phyloP scores from a whole-genome alignment of 345 rosid species.

The Eucalyptus camaldulensis region DNA sequence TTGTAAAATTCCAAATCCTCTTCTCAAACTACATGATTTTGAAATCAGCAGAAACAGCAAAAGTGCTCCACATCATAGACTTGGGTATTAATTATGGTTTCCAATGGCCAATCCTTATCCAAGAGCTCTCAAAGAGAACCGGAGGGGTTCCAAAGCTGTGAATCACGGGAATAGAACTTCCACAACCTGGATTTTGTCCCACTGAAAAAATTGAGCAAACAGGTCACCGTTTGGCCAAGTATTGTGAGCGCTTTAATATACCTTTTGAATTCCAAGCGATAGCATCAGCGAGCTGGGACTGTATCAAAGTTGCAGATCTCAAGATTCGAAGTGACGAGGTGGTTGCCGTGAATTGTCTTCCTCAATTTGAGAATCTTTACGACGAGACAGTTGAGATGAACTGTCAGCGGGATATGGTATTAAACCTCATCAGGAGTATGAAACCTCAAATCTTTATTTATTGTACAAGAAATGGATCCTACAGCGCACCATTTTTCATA shows the following conservation, averaged over 20 bases:
- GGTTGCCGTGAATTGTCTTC: constrained; percentile 48
- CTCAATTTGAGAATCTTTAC: constrained; percentile 35
- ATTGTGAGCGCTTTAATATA: constrained; percentile 59
- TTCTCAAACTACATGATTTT: constrained; percentile 19
- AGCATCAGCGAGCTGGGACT: constrained; percentile 66
- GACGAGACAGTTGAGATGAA: constrained; percentile 52
- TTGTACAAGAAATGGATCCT: constrained; percentile 35
- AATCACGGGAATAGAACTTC: constrained; percentile 27
- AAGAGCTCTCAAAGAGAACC: constrained; percentile 6
- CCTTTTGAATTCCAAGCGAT: constrained; percentile 66
- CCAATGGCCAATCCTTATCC: constrained; percentile 43
- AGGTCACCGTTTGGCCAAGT: constrained; percentile 52
- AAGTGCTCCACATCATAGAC: constrained; percentile 31
- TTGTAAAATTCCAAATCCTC: constrained; percentile 7
- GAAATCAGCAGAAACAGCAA: constrained; percentile 11
- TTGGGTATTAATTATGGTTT: constrained; percentile 39
- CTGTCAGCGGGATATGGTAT: constrained; percentile 49
- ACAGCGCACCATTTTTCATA: constrained; percentile 63
- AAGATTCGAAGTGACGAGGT: constrained; percentile 47
- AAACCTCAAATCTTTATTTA: constrained; percentile 57
- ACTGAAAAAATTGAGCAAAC: constrained; percentile 25
- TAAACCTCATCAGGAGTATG: constrained; percentile 47
- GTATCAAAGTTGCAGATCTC: constrained; percentile 50
- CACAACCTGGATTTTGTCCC: constrained; percentile 12
- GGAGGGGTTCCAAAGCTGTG: constrained; percentile 35